Percentiles rank a stretch among this genome's conserved stretches.
Conservation (phyloP, 495 filamentous ascomycete species). For the Lasiosphaeris hirsuta region DNA sequence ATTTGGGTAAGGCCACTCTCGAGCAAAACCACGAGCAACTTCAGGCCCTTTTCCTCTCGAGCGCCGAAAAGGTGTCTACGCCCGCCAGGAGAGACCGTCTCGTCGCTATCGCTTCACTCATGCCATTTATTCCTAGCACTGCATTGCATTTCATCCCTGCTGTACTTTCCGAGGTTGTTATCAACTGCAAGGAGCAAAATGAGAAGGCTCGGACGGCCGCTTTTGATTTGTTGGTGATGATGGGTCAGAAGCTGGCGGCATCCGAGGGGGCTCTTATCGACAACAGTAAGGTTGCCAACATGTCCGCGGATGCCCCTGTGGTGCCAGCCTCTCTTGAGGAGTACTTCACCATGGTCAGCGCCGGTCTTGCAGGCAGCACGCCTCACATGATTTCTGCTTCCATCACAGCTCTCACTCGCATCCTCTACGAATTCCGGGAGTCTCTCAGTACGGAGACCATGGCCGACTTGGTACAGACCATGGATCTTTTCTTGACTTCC, state of each 20-base stretch:
- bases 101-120: slow-evolving; percentile 70
- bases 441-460: slow-evolving; percentile 53
- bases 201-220: slow-evolving; percentile 85
- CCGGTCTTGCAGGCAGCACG: slow-evolving; percentile 83
- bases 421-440: slow-evolving; percentile 84
- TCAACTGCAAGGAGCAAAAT: slow-evolving; percentile 94
- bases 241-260: slow-evolving; percentile 73
- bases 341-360: slow-evolving; percentile 97
- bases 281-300: slow-evolving; percentile 79
- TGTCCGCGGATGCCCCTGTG: slow-evolving; percentile 73
- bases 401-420: slow-evolving; percentile 85
- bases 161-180: slow-evolving; percentile 86
- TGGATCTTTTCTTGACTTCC: slow-evolving; percentile 90
- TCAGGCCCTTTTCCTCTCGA: slow-evolving; percentile 71
- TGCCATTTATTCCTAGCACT: slow-evolving; percentile 68
- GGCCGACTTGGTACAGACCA: slow-evolving; percentile 78
- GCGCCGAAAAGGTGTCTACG: slow-evolving; percentile 74
- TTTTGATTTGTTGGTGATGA: slow-evolving; percentile 84
- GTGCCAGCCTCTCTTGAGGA: slow-evolving; percentile 81
- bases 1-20: slow-evolving; percentile 68
- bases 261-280: slow-evolving; percentile 68
- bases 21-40: slow-evolving; percentile 68
- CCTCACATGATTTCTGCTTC: slow-evolving; percentile 95
- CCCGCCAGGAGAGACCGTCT: slow-evolving; percentile 84
- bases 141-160: slow-evolving; percentile 90